A percentile compares a stretch with the other conserved stretches of the same genome.
phyloP scores from a whole-genome alignment of 257 asterid species.

The Rhazya stricta region DNA sequence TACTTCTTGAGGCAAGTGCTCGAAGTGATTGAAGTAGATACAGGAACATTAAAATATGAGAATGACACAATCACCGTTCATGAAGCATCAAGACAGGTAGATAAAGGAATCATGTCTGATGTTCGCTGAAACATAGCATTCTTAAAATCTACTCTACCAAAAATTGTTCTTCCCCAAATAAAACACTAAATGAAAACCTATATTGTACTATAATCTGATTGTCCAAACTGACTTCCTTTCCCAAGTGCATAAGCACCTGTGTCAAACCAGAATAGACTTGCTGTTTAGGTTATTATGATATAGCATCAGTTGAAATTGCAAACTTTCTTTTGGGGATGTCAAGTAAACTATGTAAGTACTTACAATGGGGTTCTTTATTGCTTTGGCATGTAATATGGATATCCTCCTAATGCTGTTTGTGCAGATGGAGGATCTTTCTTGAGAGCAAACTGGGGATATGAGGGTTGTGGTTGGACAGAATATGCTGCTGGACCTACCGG shows the following conservation, averaged over 20 bases:
- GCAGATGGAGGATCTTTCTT: constrained; percentile 13
- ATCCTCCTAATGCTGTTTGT: constrained; percentile 41
- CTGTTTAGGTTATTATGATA: not conserved
- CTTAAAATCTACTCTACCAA: constrained; percentile 1
- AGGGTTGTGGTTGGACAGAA: constrained; percentile 39
- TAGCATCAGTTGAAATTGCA: not conserved
- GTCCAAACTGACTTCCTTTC: constrained; percentile 1
- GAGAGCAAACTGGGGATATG: constrained; percentile 53
- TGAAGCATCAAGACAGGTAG: not conserved
- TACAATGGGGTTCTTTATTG: constrained; percentile 24
- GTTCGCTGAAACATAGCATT: not conserved
- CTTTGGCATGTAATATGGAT: constrained; percentile 68
- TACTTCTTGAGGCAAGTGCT: too few species aligned
- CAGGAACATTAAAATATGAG: not conserved
- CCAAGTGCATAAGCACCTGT: not conserved
- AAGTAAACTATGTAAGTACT: not conserved
- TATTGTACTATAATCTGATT: not conserved
- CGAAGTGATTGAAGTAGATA: too few species aligned
- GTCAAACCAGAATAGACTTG: not conserved
- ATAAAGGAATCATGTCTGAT: not conserved
- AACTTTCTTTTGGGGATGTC: not conserved
- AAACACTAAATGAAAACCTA: not conserved
- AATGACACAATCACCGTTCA: not conserved
- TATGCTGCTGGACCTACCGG: constrained; percentile 38
- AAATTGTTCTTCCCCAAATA: not conserved